These are phyloP conservation scores for Delitschia confertaspora DNA, from an alignment of 495 filamentous ascomycete genomes.

Conservation along the genomic window DNA sequence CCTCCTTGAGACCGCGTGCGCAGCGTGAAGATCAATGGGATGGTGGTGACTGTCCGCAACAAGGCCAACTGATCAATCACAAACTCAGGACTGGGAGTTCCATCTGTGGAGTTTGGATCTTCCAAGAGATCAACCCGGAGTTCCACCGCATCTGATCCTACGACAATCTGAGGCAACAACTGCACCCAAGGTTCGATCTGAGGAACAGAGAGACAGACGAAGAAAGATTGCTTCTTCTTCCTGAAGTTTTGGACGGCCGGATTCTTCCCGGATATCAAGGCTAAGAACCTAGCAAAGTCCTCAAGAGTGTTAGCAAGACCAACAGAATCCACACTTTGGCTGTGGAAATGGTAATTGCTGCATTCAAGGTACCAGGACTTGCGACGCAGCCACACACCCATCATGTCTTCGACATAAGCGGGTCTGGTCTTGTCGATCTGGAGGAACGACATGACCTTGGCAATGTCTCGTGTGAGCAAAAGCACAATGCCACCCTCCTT, in stretches of 20 bases:
- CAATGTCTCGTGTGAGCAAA: constrained; percentile 77
- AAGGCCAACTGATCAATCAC: constrained; percentile 74
- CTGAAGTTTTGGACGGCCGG: constrained; percentile 56
- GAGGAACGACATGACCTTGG: constrained; percentile 81
- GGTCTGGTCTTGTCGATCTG: constrained; percentile 84
- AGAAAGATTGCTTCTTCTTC: constrained; percentile 74
- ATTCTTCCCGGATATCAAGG: constrained; percentile 58
- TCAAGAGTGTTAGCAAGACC: constrained; percentile 55
- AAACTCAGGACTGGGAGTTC: constrained; percentile 60
- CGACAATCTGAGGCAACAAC: constrained; percentile 59
- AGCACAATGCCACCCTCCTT: constrained; percentile 80
- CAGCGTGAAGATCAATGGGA: constrained; percentile 90
- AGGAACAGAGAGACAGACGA: constrained; percentile 81
- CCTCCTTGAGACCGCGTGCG: constrained; percentile 82
- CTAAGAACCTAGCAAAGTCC: constrained; percentile 74
- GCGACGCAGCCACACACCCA: constrained; percentile 81
- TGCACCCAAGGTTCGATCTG: constrained; percentile 54
- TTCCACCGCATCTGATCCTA: constrained; percentile 91
- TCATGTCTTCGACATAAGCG: constrained; percentile 89
- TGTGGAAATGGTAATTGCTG: constrained; percentile 92
- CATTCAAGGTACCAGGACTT: constrained; percentile 89
- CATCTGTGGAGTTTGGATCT: constrained; percentile 53
- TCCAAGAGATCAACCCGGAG: constrained; percentile 84
- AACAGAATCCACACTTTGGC: constrained; percentile 54
- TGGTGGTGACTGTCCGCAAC: constrained; percentile 60